Percentiles rank a stretch among this genome's conserved stretches.
phyloP scores from a whole-genome alignment of 805 yeast genomes.

The Blastobotrys chiropterorum region DNA sequence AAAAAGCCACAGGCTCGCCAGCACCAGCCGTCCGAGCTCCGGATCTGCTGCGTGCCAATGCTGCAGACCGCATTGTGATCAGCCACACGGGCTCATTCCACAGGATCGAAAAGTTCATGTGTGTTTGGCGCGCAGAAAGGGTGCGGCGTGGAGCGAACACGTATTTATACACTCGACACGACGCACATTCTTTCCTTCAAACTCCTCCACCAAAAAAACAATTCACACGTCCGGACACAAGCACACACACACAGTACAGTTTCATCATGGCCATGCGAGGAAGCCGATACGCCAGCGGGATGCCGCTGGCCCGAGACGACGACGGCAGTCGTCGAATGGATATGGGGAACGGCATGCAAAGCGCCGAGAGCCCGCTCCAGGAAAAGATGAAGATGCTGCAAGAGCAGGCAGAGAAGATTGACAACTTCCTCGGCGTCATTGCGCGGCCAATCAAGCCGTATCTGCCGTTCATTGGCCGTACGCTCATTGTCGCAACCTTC shows the following conservation, averaged over 20 bases:
- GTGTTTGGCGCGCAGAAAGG: not conserved
- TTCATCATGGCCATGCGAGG: constrained; percentile 3
- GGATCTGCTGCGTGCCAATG: not conserved
- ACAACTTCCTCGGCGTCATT: constrained; percentile 28
- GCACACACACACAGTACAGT: no score
- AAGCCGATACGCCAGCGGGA: not conserved
- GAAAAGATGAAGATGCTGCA: constrained; percentile 13
- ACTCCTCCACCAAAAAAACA: not conserved
- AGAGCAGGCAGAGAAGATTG: constrained; percentile 24
- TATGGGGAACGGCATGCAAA: not conserved
- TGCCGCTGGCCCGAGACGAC: constrained; percentile 3
- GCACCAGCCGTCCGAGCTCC: no score
- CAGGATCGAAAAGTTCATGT: no score
- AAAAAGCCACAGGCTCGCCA: no score
- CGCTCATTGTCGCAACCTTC: constrained; percentile 88
- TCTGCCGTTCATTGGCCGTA: constrained; percentile 83
- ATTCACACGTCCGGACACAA: no score
- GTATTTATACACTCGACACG: not conserved
- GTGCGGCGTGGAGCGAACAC: not conserved
- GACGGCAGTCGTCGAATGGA: not conserved
- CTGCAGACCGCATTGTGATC: not conserved
- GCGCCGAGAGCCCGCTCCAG: not conserved
- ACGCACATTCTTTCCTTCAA: not conserved
- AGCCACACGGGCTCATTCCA: not conserved
- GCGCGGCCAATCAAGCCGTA: constrained; percentile 34